A percentile compares a stretch with the other conserved stretches of the same genome.
phyloP scores from a whole-genome alignment of 2,329 filamentous ascomycete genomes.

The Trichophyton rubrum region DNA sequence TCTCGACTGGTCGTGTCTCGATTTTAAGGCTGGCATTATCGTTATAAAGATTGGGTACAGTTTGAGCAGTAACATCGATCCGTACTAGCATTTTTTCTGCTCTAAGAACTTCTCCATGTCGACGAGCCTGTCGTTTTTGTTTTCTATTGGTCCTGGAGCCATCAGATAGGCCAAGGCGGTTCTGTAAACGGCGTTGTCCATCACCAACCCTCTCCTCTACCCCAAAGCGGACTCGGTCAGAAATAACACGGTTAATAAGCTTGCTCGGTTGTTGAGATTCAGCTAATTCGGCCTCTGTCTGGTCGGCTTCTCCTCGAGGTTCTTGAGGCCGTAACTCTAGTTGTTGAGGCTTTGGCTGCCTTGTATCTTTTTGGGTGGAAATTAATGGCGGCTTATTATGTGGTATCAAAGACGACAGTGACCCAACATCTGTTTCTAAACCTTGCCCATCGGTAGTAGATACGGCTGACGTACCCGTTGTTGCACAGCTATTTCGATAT shows the following conservation, averaged over 20 bases:
- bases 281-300: background rate
- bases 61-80: conserved; percentile 42
- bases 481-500: background rate
- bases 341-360: conserved; percentile 8
- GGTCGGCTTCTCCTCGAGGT: conserved; percentile 16
- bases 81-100: conserved; percentile 57
- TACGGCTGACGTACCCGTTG: background rate
- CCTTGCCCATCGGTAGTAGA: background rate
- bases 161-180: conserved; percentile 22
- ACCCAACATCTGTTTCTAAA: background rate
- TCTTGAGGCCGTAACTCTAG: conserved; percentile 22
- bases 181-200: conserved; percentile 29
- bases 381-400: conserved; percentile 7
- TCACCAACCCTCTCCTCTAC: conserved; percentile 33
- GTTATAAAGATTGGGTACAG: conserved; percentile 48
- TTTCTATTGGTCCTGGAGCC: conserved; percentile 8
- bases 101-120: conserved; percentile 48
- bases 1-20: conserved; percentile 47
- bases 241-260: conserved; percentile 15
- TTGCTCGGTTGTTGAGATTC: conserved; percentile 11
- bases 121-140: conserved; percentile 11
- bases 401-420: conserved; percentile 21
- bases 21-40: conserved; percentile 51
- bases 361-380: conserved; percentile 12
- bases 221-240: conserved; percentile 33